Conservation (phyloP, 208 protist genomes). For the Acanthamoeba rhysodes region DNA sequence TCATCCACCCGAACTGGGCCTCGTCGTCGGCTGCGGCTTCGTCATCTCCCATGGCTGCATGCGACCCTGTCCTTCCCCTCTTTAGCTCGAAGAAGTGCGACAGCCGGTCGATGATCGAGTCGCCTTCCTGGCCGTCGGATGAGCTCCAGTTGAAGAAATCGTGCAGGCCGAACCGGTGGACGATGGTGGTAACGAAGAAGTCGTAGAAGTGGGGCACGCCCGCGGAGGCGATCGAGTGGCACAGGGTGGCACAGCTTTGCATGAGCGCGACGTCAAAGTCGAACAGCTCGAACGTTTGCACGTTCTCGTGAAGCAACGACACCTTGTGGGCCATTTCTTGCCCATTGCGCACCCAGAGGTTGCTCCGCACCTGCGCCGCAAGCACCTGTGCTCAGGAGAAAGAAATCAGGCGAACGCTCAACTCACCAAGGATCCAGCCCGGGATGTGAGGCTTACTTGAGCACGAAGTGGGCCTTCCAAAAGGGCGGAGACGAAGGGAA, state of each 20-base stretch:
- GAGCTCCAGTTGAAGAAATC: constrained; percentile 60
- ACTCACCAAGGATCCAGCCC: too few relatives aligned
- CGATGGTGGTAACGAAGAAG: constrained; percentile 58
- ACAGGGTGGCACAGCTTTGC: constrained; percentile 36
- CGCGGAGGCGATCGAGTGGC: neutral
- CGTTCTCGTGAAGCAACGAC: constrained; percentile 32
- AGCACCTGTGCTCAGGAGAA: constrained; percentile 35
- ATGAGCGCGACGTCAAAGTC: constrained; percentile 61
- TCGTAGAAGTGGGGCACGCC: neutral
- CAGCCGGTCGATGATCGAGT: neutral
- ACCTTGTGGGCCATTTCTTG: constrained; percentile 43
- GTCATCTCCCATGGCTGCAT: neutral
- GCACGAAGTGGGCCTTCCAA: constrained; percentile 29
- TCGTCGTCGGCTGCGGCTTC: neutral
- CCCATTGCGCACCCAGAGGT: constrained; percentile 62
- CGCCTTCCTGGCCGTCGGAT: neutral
- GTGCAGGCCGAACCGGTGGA: constrained; percentile 30
- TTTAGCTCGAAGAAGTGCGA: constrained; percentile 17
- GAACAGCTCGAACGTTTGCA: constrained; percentile 27
- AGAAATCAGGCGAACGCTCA: neutral
- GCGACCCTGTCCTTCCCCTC: neutral
- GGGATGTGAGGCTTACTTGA: neutral
- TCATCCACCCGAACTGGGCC: neutral
- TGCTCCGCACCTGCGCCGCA: constrained; percentile 4
- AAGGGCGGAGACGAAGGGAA: neutral